phyloP scores from a whole-genome alignment of 129 eudicot genomes.

The Flaveria linearis region DNA sequence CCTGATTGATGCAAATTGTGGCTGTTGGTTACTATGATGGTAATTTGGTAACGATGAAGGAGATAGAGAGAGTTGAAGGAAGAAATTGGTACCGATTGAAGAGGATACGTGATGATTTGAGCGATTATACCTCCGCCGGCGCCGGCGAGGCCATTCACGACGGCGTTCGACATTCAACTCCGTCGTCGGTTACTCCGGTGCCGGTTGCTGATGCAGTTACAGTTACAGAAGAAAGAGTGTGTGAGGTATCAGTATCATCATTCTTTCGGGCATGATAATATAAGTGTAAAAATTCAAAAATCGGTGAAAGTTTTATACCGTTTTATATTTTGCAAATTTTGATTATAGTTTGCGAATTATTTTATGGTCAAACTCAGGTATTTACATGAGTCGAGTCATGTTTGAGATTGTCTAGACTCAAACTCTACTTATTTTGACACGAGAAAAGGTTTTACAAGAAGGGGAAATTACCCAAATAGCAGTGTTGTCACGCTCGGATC shows the following conservation, averaged over 20 bases:
- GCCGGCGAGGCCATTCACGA: constrained; percentile 88
- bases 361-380: too few species aligned
- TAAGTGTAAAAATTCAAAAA: background rate
- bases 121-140: constrained; percentile 97
- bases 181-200: background rate
- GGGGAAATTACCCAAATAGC: too few species aligned
- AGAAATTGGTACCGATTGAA: constrained; percentile 63
- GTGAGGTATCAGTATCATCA: constrained; percentile 16
- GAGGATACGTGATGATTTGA: constrained; percentile 91
- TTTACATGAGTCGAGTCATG: too few species aligned
- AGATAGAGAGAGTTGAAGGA: background rate
- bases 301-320: background rate
- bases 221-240: background rate
- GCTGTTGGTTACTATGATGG: background rate
- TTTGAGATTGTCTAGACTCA: too few species aligned
- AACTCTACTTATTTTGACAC: too few species aligned
- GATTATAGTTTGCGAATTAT: too few species aligned
- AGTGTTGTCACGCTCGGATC: too few species aligned
- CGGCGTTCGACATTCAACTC: constrained; percentile 73
- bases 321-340: too few species aligned
- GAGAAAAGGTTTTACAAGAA: too few species aligned
- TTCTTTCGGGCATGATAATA: constrained; percentile 15
- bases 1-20: constrained; percentile 36
- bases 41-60: background rate
- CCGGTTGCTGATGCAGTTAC: background rate